phyloP scores from a whole-genome alignment of 345 rosid species.

The Citrus mangshanensis region DNA sequence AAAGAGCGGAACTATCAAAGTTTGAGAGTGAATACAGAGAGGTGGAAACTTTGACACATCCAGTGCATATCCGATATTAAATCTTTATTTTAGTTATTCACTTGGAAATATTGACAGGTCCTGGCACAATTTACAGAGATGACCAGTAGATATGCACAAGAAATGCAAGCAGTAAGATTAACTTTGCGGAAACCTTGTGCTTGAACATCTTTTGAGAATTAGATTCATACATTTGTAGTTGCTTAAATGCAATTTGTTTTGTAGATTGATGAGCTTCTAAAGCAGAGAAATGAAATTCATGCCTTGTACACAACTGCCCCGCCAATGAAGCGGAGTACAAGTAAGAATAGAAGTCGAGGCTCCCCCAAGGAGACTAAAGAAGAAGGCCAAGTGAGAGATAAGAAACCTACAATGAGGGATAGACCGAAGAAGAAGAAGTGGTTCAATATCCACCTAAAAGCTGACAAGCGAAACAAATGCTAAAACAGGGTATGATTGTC shows the following conservation, averaged over 20 bases:
- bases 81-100: slow-evolving; percentile 8
- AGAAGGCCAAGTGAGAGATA: slow-evolving; percentile 57
- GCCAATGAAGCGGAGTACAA: slow-evolving; percentile 58
- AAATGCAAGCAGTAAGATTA: slow-evolving; percentile 84
- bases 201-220: not conserved
- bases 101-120: slow-evolving; percentile 43
- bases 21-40: slow-evolving; percentile 95
- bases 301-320: slow-evolving; percentile 68
- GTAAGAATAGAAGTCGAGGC: slow-evolving; percentile 61
- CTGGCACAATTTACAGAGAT: slow-evolving; percentile 83
- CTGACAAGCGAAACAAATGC: slow-evolving; percentile 92
- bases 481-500: slow-evolving; percentile 29
- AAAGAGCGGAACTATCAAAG: slow-evolving; percentile 79
- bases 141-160: slow-evolving; percentile 87
- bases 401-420: slow-evolving; percentile 50
- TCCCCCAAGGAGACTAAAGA: slow-evolving; percentile 57
- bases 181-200: not conserved
- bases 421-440: slow-evolving; percentile 78
- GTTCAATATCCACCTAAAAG: slow-evolving; percentile 79
- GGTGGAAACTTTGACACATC: slow-evolving; percentile 33
- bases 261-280: slow-evolving; percentile 91
- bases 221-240: slow-evolving; percentile 1
- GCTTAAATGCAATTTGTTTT: slow-evolving; percentile 1
- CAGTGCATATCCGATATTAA: not conserved
- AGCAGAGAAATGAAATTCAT: slow-evolving; percentile 77